Percentiles rank a stretch among this genome's conserved stretches.
Evolutionary conservation across 768 basidiomycete genomes (phyloP).

Genomic region (Daedalea quercina): DNA sequence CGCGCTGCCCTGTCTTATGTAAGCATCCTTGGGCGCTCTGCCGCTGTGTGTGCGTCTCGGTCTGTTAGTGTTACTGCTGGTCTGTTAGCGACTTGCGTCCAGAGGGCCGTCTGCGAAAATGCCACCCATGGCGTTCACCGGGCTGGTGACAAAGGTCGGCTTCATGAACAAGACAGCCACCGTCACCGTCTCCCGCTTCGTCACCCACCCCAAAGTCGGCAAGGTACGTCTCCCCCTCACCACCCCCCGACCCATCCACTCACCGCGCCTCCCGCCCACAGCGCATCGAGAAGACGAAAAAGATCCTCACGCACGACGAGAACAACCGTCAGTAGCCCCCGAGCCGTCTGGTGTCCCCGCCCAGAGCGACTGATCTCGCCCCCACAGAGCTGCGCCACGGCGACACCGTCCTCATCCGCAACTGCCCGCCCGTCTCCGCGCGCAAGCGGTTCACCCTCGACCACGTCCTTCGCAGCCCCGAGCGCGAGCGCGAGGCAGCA

Average conservation of each 20-base stretch:
- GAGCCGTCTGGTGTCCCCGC: not conserved
- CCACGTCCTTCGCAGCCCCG: constrained; percentile 60
- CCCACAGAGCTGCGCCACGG: constrained; percentile 61
- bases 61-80: not conserved
- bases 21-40: too few relatives aligned
- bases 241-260: too few relatives aligned
- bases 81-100: not conserved
- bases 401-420: constrained; percentile 71
- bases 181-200: constrained; percentile 70
- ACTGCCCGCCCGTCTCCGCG: constrained; percentile 77
- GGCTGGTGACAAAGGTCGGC: constrained; percentile 74
- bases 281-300: constrained; percentile 72
- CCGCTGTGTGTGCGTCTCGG: too few relatives aligned
- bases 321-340: constrained; percentile 55
- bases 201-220: constrained; percentile 66
- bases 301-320: constrained; percentile 73
- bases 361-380: too few relatives aligned
- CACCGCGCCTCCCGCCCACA: constrained; percentile 22
- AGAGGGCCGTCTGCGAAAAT: constrained; percentile 29
- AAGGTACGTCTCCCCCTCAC: too few relatives aligned
- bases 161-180: constrained; percentile 83
- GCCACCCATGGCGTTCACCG: constrained; percentile 74
- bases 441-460: constrained; percentile 72
- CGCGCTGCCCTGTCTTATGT: not conserved
- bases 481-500: too few relatives aligned